Percentiles rank a stretch among this genome's conserved stretches.
Evolutionary conservation across 352 stramenopile species (phyloP).

Genomic region (Aphanomyces astaci): DNA sequence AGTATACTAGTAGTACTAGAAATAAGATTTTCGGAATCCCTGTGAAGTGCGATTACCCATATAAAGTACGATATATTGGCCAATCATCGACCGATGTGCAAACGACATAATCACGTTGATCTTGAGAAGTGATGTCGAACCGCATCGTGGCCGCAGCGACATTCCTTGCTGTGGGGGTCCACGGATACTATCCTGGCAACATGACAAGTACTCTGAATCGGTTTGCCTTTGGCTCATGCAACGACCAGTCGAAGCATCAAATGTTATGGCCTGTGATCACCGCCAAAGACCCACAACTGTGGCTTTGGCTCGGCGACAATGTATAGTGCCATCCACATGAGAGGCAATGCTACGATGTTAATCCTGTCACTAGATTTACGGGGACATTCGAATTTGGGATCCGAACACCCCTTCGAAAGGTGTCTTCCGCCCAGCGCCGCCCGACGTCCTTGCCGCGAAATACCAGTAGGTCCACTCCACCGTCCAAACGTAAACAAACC

Average conservation of each 20-base stretch:
- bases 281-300: conserved; percentile 55
- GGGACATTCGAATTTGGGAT: conserved; percentile 29
- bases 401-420: conserved; percentile 25
- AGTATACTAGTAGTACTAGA: no score
- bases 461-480: conserved; percentile 30
- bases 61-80: background rate
- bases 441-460: conserved; percentile 29
- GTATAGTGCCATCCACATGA: conserved; percentile 31
- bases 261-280: conserved; percentile 64
- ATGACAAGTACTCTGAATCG: conserved; percentile 40
- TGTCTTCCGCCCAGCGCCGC: conserved; percentile 28
- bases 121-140: no score
- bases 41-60: background rate
- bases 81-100: no score
- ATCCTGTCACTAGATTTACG: conserved; percentile 32
- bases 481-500: background rate
- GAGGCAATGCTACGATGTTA: no score
- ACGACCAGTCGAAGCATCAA: conserved; percentile 77
- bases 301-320: conserved; percentile 85
- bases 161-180: background rate
- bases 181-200: conserved; percentile 14
- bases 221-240: conserved; percentile 80
- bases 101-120: no score
- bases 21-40: no score
- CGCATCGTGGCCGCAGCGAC: background rate